Percentiles rank a stretch among this genome's conserved stretches.
phyloP scores from a whole-genome alignment of 2,329 filamentous ascomycete genomes.

The Exutisphaerella laricina region DNA sequence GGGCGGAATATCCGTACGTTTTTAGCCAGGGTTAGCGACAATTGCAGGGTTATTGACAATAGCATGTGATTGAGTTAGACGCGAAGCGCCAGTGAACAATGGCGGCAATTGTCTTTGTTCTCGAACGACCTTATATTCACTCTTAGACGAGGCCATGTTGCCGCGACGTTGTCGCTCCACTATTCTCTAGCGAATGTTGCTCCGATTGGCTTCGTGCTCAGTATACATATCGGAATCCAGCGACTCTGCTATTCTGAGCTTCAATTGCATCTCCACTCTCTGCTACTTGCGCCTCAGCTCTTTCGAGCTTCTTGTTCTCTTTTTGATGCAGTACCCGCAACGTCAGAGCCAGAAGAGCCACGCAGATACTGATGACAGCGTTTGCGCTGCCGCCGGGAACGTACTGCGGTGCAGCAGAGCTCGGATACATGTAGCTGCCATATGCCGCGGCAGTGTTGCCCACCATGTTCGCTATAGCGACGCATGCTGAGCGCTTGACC shows the following conservation, averaged over 20 bases:
- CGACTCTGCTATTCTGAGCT: conserved; percentile 2
- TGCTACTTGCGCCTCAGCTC: conserved; percentile 22
- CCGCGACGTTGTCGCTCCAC: no score
- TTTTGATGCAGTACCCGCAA: conserved; percentile 32
- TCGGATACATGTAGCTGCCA: conserved; percentile 32
- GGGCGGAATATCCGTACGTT: no score
- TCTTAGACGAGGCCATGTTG: no score
- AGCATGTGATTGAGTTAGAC: no score
- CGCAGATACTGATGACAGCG: conserved; percentile 33
- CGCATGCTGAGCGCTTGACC: conserved; percentile 70
- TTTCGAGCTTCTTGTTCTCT: conserved; percentile 34
- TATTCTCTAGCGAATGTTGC: no score
- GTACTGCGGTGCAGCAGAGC: conserved; percentile 34
- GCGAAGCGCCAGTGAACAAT: no score
- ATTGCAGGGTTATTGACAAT: no score
- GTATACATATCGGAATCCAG: conserved; percentile 18
- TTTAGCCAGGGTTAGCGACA: no score
- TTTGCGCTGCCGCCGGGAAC: conserved; percentile 35
- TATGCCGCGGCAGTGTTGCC: conserved; percentile 35
- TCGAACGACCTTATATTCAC: no score
- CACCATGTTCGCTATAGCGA: conserved; percentile 59
- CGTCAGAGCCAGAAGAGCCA: conserved; percentile 33
- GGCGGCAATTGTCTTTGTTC: no score
- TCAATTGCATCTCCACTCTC: conserved; percentile 6
- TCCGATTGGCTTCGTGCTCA: no score